Conservation (phyloP, 306 rosid genomes). For the Neltuma alba region DNA sequence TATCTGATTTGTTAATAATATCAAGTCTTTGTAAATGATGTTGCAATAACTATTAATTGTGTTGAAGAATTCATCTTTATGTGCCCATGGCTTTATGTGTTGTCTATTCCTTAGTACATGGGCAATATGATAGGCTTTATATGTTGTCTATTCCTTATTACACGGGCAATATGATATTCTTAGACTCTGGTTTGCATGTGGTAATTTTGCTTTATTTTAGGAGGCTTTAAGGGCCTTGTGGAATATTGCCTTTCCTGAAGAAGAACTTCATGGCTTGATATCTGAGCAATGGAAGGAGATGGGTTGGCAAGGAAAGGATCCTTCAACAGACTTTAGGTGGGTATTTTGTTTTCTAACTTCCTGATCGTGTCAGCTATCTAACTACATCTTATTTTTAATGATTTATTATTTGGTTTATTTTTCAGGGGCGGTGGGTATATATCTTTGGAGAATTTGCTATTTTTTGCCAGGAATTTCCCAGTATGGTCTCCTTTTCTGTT, state of each 20-base stretch:
- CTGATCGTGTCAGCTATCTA: constrained; percentile 14
- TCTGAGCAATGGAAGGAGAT: constrained; percentile 99
- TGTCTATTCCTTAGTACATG: constrained; percentile 10
- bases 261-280: constrained; percentile 83
- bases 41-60: constrained; percentile 18
- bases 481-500: constrained; percentile 55
- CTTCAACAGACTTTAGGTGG: constrained; percentile 98
- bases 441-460: constrained; percentile 95
- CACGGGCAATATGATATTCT: background rate
- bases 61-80: constrained; percentile 15
- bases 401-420: constrained; percentile 42
- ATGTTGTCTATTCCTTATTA: no score
- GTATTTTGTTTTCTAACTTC: constrained; percentile 19
- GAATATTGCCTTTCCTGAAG: constrained; percentile 88
- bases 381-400: constrained; percentile 22
- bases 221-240: constrained; percentile 92
- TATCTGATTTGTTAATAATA: constrained; percentile 37
- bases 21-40: constrained; percentile 17
- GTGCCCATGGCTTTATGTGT: constrained; percentile 17
- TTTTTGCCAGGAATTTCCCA: constrained; percentile 79
- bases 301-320: constrained; percentile 99
- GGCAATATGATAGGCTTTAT: no score
- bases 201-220: constrained; percentile 46
- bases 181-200: constrained; percentile 28
- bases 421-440: constrained; percentile 98